Percentiles rank a stretch among this genome's conserved stretches.
These are phyloP conservation scores for Trichopus zeylanicus DNA, from an alignment of 116 monocot species.

Conservation along the genomic window DNA sequence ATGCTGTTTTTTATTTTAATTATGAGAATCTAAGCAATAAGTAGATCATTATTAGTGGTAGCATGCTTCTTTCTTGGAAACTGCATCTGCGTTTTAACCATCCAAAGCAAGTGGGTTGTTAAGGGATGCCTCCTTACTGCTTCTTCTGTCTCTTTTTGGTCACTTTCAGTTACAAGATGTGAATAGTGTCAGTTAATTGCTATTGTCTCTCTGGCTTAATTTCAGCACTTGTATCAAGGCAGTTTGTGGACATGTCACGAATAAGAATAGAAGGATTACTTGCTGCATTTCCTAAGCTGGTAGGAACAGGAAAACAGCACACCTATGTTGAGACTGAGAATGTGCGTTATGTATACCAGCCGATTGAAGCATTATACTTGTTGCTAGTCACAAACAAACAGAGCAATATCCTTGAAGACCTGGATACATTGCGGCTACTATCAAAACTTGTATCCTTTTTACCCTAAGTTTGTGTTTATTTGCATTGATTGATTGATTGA, in stretches of 20 bases:
- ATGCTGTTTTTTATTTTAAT: too few relatives aligned
- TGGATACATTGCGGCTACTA: constrained; percentile 78
- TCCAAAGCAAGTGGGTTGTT: too few relatives aligned
- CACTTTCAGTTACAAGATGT: neutral
- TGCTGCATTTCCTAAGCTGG: constrained; percentile 92
- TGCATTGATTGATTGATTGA: neutral
- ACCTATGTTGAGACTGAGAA: constrained; percentile 99
- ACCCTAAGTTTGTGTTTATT: neutral
- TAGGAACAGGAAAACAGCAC: constrained; percentile 96
- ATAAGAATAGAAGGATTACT: constrained; percentile 97
- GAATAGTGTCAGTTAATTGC: neutral
- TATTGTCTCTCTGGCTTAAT: constrained; percentile 2
- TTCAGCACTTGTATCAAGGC: constrained; percentile 94
- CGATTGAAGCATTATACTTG: constrained; percentile 80
- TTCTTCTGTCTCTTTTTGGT: neutral
- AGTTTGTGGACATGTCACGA: constrained; percentile 95
- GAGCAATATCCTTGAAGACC: constrained; percentile 98
- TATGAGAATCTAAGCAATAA: too few relatives aligned
- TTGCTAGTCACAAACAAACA: constrained; percentile 96
- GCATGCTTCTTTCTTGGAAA: neutral
- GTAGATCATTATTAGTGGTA: neutral
- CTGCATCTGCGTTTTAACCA: neutral
- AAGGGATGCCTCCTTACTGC: neutral
- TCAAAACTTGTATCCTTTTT: constrained; percentile 81
- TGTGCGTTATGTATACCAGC: constrained; percentile 99